phyloP scores from a whole-genome alignment of 2,329 filamentous ascomycete genomes.

The Ceratocystis colombiana region DNA sequence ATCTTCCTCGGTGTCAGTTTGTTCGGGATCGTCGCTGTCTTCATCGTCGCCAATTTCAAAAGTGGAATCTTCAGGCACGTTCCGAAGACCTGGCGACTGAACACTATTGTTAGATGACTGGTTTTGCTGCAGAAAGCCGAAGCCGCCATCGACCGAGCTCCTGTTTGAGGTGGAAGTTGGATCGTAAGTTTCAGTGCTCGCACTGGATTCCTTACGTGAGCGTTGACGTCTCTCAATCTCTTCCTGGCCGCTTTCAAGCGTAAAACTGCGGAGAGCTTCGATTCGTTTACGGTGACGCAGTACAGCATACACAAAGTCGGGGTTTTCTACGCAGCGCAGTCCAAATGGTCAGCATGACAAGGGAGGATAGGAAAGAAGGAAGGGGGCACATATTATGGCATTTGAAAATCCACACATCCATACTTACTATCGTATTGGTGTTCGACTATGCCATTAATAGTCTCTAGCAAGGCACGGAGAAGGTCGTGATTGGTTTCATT shows the following conservation, averaged over 20 bases:
- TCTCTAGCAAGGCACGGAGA: conserved; percentile 72
- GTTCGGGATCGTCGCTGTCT: conserved; percentile 50
- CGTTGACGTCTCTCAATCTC: conserved; percentile 76
- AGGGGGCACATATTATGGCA: neutral
- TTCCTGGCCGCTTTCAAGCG: conserved; percentile 80
- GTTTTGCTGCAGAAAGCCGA: conserved; percentile 49
- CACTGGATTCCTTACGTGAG: conserved; percentile 53
- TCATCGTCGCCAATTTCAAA: conserved; percentile 89
- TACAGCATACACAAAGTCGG: conserved; percentile 68
- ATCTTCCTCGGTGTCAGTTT: conserved; percentile 35
- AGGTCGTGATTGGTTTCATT: conserved; percentile 85
- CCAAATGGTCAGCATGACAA: conserved; percentile 8
- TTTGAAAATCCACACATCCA: neutral
- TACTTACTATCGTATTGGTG: conserved; percentile 67
- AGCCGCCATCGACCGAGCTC: conserved; percentile 57
- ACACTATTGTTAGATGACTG: conserved; percentile 34
- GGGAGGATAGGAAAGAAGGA: neutral
- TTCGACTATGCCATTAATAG: conserved; percentile 80
- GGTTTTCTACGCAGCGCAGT: conserved; percentile 50
- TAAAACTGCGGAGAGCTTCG: conserved; percentile 75
- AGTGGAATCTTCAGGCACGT: conserved; percentile 63
- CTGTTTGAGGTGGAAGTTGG: conserved; percentile 36
- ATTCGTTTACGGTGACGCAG: conserved; percentile 73
- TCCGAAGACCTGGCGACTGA: conserved; percentile 47
- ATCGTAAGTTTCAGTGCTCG: conserved; percentile 43